Evolutionary conservation across 306 rosid genomes (phyloP).

Genomic region (Glycine tomentella): DNA sequence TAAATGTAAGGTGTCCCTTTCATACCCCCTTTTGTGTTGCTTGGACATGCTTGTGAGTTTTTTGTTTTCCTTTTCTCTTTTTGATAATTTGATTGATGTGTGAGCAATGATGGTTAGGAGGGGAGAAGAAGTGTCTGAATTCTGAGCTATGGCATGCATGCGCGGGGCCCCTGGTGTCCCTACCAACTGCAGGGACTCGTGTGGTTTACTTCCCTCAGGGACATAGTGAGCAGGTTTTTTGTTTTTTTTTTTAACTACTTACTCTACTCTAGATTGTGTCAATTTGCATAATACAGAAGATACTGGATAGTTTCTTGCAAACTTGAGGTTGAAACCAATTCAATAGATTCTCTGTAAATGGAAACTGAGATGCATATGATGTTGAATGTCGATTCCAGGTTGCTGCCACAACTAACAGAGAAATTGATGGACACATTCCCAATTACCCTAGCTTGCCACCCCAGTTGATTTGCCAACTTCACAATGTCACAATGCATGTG

Average conservation of each 20-base stretch:
- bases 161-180: constrained; percentile 95
- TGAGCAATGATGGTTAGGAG: constrained; percentile 59
- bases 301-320: not conserved
- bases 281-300: constrained; percentile 15
- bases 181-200: constrained; percentile 83
- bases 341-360: constrained; percentile 22
- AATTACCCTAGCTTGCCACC: constrained; percentile 88
- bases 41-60: constrained; percentile 40
- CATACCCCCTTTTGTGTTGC: constrained; percentile 49
- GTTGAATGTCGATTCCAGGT: constrained; percentile 59
- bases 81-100: constrained; percentile 47
- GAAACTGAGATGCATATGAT: constrained; percentile 43
- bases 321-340: no score
- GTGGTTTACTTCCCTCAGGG: constrained; percentile 99
- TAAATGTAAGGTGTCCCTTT: constrained; percentile 52
- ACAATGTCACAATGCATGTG: constrained; percentile 94
- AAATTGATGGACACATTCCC: constrained; percentile 89
- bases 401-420: constrained; percentile 91
- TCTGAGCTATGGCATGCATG: constrained; percentile 99
- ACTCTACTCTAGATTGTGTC: constrained; percentile 37
- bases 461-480: constrained; percentile 90
- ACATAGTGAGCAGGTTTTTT: constrained; percentile 86
- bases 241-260: constrained; percentile 35
- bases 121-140: constrained; percentile 93
- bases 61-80: constrained; percentile 36